Base-by-base conservation (phyloP, 176 grass and related monocot species). In the Elaeis guineensis region DNA sequence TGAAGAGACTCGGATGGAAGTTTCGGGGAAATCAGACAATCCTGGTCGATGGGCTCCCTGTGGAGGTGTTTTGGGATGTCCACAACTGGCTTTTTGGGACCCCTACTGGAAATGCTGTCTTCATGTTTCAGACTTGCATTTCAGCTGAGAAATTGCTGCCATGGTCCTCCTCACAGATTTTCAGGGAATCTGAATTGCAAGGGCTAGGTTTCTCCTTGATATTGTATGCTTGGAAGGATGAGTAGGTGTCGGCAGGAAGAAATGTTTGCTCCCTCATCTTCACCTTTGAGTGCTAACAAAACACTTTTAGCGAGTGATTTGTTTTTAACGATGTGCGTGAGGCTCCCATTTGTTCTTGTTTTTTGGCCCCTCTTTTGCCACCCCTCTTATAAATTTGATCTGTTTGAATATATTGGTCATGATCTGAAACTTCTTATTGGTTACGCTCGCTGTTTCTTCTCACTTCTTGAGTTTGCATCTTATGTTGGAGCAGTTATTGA, bases 1-100 rank as follows among this genome's bases (percentile, higher is more conserved):
- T 64, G 19, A 64, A 64, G 62, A 11, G 62, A 51, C 62, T 64
- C 5, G 20, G 20, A 3, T 51, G 62, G 62, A 64, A 64, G 20
- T 64, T 64, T 21, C 62, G 62, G 16, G 62, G 62, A 21, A 64
- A 64, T 21, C 62, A 64, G 62, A 64, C 62, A 0, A 64, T 64
- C 62, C 48, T 64, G 4, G 48, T 64, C 3, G 62, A 64, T 4
- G 62, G 62, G 5, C 44, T 64, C 29, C 62, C 62, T 3, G 48
- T 64, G 1, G 62, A 64, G 49, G 62, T 64, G 49, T 64, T 64
- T 26, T 64, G 62, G 62, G 62, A 64, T 64, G 62, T 64, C 8
- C 62, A 64, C 19, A 24, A 21, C 39, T 64, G 62, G 62, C 62
- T 64, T 18, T 64, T 64, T 9, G 62, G 62, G 16, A 4, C 48